Evolutionary conservation across 1,139 yeast species (phyloP).

Genomic region (Sugiyamaella japonica): DNA sequence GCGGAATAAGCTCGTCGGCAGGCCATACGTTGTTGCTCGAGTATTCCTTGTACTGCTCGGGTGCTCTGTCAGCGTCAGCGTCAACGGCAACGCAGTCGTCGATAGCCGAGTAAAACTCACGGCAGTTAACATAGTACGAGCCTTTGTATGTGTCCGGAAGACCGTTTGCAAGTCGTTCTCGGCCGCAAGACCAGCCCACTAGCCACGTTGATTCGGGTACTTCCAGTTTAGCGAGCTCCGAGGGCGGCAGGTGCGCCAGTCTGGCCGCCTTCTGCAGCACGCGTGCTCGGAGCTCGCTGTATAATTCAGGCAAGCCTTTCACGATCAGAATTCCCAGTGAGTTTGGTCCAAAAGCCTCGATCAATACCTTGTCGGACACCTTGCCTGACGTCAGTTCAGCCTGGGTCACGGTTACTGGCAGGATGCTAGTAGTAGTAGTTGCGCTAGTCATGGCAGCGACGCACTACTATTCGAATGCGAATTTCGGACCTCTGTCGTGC

Average conservation of each 20-base stretch:
- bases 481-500: no score
- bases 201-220: slow-evolving; percentile 53
- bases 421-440: no score
- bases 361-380: slow-evolving; percentile 29
- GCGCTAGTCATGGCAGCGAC: no score
- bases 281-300: slow-evolving; percentile 43
- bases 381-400: background rate
- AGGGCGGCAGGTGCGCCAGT: slow-evolving; percentile 48
- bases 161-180: slow-evolving; percentile 48
- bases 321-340: slow-evolving; percentile 57
- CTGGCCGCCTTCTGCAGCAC: slow-evolving; percentile 51
- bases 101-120: slow-evolving; percentile 48
- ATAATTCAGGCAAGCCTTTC: slow-evolving; percentile 48
- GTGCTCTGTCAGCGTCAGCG: slow-evolving; percentile 36
- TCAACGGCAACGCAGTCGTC: slow-evolving; percentile 32
- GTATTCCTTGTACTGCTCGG: slow-evolving; percentile 45
- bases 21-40: slow-evolving; percentile 62
- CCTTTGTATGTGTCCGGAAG: slow-evolving; percentile 57
- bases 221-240: slow-evolving; percentile 46
- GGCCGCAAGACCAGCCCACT: slow-evolving; percentile 69
- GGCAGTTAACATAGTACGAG: slow-evolving; percentile 59
- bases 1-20: slow-evolving; percentile 41
- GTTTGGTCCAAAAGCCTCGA: slow-evolving; percentile 56
- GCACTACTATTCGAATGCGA: no score
- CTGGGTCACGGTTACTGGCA: background rate